Conservation (phyloP, 768 basidiomycete species). For the Gymnopilus dilepis region DNA sequence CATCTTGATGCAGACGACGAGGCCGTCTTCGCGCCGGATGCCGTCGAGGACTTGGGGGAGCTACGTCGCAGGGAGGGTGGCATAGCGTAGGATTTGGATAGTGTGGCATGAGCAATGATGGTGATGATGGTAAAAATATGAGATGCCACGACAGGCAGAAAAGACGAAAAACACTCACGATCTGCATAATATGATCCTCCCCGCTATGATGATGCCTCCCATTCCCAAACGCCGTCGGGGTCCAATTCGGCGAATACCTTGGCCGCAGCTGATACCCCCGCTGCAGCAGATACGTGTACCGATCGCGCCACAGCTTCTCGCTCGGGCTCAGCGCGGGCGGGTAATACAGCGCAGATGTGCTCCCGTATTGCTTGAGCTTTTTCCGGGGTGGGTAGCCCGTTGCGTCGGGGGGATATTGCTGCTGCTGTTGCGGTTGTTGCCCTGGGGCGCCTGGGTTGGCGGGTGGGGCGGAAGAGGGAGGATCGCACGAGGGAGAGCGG, state of each 20-base stretch:
- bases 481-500: slow-evolving; percentile 20
- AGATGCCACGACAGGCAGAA: not conserved
- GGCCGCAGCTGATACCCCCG: slow-evolving; percentile 33
- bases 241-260: slow-evolving; percentile 34
- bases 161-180: slow-evolving; percentile 22
- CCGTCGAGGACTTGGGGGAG: slow-evolving; percentile 35
- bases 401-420: slow-evolving; percentile 11
- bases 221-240: slow-evolving; percentile 26
- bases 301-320: slow-evolving; percentile 35
- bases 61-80: too few species aligned
- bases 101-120: too few species aligned
- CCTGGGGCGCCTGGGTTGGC: too few species aligned
- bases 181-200: slow-evolving; percentile 34
- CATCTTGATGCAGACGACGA: slow-evolving; percentile 36
- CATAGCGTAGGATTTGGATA: too few species aligned
- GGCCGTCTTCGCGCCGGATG: slow-evolving; percentile 28
- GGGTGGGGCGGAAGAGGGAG: too few species aligned
- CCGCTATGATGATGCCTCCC: slow-evolving; percentile 28
- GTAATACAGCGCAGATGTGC: slow-evolving; percentile 25
- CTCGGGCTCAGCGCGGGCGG: slow-evolving; percentile 30
- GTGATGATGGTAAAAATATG: too few species aligned
- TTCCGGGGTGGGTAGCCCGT: slow-evolving; percentile 14
- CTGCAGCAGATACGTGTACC: slow-evolving; percentile 29
- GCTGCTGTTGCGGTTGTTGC: too few species aligned
- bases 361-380: slow-evolving; percentile 20